These are phyloP conservation scores for Pestalotiopsis sp. DNA, from an alignment of 2,329 filamentous ascomycete species.

Conservation along the genomic window DNA sequence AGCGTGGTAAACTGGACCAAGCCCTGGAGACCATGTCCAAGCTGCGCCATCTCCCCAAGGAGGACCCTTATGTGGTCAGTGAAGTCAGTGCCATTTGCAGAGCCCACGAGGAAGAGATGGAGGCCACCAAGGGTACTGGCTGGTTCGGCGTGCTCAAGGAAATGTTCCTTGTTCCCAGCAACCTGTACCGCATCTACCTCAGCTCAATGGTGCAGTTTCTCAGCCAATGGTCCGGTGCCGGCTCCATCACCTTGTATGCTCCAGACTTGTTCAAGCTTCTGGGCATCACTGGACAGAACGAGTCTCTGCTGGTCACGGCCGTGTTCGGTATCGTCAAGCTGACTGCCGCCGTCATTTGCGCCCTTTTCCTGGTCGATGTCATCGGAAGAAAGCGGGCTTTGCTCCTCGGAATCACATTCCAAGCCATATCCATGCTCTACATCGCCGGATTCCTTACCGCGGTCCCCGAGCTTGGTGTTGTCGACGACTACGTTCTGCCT, in stretches of 20 bases:
- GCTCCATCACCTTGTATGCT: constrained; percentile 77
- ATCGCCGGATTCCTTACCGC: constrained; percentile 63
- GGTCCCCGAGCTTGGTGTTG: constrained; percentile 60
- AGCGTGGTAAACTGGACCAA: constrained; percentile 61
- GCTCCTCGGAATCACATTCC: constrained; percentile 64
- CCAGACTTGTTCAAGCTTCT: constrained; percentile 73
- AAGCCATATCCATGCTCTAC: constrained; percentile 65
- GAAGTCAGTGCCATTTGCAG: constrained; percentile 68
- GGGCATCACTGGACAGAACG: constrained; percentile 68
- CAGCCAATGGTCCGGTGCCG: constrained; percentile 74
- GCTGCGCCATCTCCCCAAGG: constrained; percentile 60
- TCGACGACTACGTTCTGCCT: constrained; percentile 50
- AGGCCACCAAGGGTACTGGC: constrained; percentile 69
- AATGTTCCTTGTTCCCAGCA: constrained; percentile 67
- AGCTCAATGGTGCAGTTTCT: constrained; percentile 71
- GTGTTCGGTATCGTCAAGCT: constrained; percentile 80
- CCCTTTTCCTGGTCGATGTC: constrained; percentile 78
- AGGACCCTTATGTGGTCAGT: constrained; percentile 62
- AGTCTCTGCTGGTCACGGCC: constrained; percentile 73
- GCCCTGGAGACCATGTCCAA: constrained; percentile 58
- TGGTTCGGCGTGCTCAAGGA: constrained; percentile 69
- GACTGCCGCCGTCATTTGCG: constrained; percentile 66
- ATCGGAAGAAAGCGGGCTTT: constrained; percentile 74
- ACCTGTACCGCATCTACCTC: constrained; percentile 74
- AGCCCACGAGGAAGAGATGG: constrained; percentile 70